Conservation (phyloP, 2,329 filamentous ascomycete species). For the Epichloe scottii region DNA sequence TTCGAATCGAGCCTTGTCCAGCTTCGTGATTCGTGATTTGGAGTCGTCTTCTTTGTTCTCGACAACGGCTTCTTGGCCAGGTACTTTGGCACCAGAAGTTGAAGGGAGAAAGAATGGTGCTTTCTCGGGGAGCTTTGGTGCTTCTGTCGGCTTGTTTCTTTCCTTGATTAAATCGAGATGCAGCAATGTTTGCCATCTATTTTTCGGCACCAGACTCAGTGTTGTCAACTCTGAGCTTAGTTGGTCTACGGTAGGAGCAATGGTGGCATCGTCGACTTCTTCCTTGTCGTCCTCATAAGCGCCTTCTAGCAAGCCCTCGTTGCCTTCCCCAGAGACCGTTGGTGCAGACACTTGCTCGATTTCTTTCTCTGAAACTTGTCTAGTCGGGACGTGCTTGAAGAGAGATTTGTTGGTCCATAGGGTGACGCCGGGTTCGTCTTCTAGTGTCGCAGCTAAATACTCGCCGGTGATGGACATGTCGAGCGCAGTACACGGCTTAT, state of each 20-base stretch:
- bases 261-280: constrained; percentile 40
- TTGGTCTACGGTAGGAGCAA: constrained; percentile 55
- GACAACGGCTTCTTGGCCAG: constrained; percentile 21
- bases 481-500: constrained; percentile 67
- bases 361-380: constrained; percentile 69
- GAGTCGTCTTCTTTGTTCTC: constrained; percentile 29
- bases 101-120: constrained; percentile 90
- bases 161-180: constrained; percentile 87
- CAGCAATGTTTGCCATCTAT: constrained; percentile 85
- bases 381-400: constrained; percentile 78
- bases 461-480: constrained; percentile 86
- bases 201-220: constrained; percentile 77
- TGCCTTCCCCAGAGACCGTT: constrained; percentile 72
- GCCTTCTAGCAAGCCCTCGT: constrained; percentile 60
- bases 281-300: constrained; percentile 51
- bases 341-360: constrained; percentile 54
- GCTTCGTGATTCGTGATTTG: constrained; percentile 55
- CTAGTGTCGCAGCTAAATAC: constrained; percentile 80
- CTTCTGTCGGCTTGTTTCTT: constrained; percentile 86
- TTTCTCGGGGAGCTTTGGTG: constrained; percentile 83
- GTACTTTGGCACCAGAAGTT: constrained; percentile 32
- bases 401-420: constrained; percentile 92
- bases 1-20: constrained; percentile 46
- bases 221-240: constrained; percentile 75
- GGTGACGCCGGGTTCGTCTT: constrained; percentile 74